Base-by-base conservation (phyloP, 148 eudicot species). In the Heliosperma pusillum region DNA sequence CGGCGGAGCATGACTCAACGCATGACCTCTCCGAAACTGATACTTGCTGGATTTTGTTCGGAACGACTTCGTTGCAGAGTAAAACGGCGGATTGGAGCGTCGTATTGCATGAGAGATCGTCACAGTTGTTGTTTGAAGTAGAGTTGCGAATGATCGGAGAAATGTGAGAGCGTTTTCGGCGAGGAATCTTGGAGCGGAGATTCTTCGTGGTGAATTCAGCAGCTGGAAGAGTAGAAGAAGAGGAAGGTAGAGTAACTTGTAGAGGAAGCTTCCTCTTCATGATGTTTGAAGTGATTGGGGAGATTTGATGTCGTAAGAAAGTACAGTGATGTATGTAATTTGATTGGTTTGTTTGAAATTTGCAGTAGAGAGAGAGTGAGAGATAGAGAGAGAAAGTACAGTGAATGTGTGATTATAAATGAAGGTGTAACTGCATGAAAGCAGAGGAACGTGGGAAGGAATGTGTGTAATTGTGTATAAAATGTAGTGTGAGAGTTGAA, bases 131-230 rank as follows among this genome's bases (percentile, higher is more conserved):
- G 0, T 55, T 75, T 0, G 82, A 81, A 71, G 71, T 66, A 4
- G 82, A 58, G 2, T 83, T 74, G 69, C 44, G 7, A 61, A 82
- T 50, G 63, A 88, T 71, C 59, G 97, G 89, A 44, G 96, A 88
- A 77, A 85, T 71, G 26, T 78, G 77, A 58, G 69, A 10, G n/a
- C 97, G 90, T 26, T 79, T 79, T 50, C 89, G 88, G 12, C 93
- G 97, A 68, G 87, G 88, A 69, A 90, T 81, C 63, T 72, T 79
- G 76, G 97, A 90, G 7, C 97, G 93, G 68, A 87, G 83, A 88
- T 90, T 87, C 73, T 73, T 79, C 79, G 36, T 71, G 70, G 77
- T 68, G 66, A 69, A 53, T 33, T 62, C 74, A 74, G 63, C 76
- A 71, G 75, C 25, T n/a, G 21, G 25, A 27, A 24, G 19, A 71